Evolutionary conservation across 2,329 filamentous ascomycete genomes (phyloP).

Genomic region (Colletotrichum tropicicola): DNA sequence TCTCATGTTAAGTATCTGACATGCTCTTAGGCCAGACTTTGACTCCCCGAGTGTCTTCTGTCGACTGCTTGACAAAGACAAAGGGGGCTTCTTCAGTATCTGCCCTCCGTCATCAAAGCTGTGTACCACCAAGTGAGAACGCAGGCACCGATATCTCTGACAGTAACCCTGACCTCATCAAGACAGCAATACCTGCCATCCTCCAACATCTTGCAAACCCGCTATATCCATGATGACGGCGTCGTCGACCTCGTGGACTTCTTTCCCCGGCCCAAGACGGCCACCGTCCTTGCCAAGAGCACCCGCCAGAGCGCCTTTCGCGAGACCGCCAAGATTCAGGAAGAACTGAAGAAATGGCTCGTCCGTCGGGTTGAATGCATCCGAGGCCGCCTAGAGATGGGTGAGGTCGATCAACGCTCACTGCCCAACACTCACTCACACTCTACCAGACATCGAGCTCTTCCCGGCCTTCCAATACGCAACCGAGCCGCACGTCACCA

Average conservation of each 20-base stretch:
- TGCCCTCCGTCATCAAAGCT: conserved; percentile 58
- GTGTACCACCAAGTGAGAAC: conserved; percentile 68
- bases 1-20: no score
- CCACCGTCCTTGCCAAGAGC: conserved; percentile 56
- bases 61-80: conserved; percentile 77
- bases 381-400: conserved; percentile 70
- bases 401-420: conserved; percentile 40
- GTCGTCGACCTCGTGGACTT: conserved; percentile 80
- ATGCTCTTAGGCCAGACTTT: conserved; percentile 71
- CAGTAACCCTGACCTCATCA: not conserved
- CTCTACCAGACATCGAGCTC: conserved; percentile 67
- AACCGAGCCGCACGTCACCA: conserved; percentile 67
- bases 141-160: not conserved
- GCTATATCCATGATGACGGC: conserved; percentile 80
- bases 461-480: conserved; percentile 81
- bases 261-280: conserved; percentile 74
- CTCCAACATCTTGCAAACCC: conserved; percentile 78
- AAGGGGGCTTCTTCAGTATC: conserved; percentile 78
- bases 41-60: conserved; percentile 82
- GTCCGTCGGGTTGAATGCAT: conserved; percentile 78
- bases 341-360: conserved; percentile 75
- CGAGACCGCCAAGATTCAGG: conserved; percentile 62
- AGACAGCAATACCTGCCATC: conserved; percentile 78
- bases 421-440: not conserved
- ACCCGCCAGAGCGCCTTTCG: conserved; percentile 61